Conservation (phyloP, 192 early-diverging fungal species). For the Nowakowskiella sp. region DNA sequence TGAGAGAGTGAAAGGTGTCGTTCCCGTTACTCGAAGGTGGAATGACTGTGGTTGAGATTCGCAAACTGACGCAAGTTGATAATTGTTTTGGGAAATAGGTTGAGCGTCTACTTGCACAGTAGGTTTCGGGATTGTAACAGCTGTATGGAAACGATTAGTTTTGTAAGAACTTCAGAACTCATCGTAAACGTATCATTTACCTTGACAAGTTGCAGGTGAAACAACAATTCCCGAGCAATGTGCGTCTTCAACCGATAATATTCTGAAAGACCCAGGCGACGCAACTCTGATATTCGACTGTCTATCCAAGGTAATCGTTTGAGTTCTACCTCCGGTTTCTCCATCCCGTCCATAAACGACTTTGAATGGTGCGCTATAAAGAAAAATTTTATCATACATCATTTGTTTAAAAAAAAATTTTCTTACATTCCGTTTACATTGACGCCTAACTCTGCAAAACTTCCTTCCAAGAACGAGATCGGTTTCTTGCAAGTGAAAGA, state of each 20-base stretch:
- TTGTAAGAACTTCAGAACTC: not conserved
- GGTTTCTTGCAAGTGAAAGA: slow-evolving; percentile 28
- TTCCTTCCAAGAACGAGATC: slow-evolving; percentile 28
- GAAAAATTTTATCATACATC: too few species aligned
- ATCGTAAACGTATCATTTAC: slow-evolving; percentile 8
- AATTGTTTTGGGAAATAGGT: slow-evolving; percentile 9
- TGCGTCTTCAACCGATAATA: slow-evolving; percentile 19
- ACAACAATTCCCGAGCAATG: slow-evolving; percentile 24
- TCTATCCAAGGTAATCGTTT: not conserved
- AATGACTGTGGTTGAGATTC: slow-evolving; percentile 18
- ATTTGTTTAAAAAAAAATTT: too few species aligned
- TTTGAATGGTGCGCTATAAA: slow-evolving; percentile 15
- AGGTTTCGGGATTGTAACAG: slow-evolving; percentile 25
- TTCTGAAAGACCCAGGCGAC: not conserved
- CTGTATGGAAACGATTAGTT: slow-evolving; percentile 9
- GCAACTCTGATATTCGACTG: slow-evolving; percentile 5
- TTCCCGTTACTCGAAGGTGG: slow-evolving; percentile 11
- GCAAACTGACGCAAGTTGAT: slow-evolving; percentile 19
- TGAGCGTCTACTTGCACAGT: slow-evolving; percentile 12
- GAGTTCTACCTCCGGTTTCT: not conserved
- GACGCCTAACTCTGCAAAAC: slow-evolving; percentile 13
- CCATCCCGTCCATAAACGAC: slow-evolving; percentile 8
- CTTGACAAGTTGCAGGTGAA: slow-evolving; percentile 16
- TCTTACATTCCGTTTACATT: slow-evolving; percentile 24
- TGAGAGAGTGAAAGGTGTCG: not conserved